Evolutionary conservation across 1,139 yeast species (phyloP), one percentile per base, ranked within the genome.

Genomic region (Lizanozyma gosingica): DNA sequence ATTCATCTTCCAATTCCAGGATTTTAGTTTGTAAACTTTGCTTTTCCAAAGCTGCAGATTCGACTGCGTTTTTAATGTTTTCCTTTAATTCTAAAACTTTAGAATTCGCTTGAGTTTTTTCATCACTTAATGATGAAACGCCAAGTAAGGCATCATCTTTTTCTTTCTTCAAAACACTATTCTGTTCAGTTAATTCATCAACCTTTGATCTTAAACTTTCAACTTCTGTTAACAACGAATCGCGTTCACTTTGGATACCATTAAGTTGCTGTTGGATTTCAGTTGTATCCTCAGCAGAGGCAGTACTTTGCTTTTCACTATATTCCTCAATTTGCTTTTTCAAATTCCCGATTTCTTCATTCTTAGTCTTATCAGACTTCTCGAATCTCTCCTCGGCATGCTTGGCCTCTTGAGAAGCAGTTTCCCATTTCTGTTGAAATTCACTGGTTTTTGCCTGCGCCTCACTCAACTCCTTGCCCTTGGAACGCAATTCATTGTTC

Each of bases 401-500:
- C 29, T 22, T 11, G 11, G 11, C 11, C 11, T 22, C 29, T 22
- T 22, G 6, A 22, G 29, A 6, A 6, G 11, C 9, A 6, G 11
- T 6, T 6, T 22, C 9, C 29, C 29, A 22, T 22, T 22, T 22
- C 29, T 22, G 9, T 22, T 22, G 9, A 22, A 22, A 22, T 6
- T 22, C 29, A 6, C 11, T 22, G 29, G 29, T 6, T 6, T 6
- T 22, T 22, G 29, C 11, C 11, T 22, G 29, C 9, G 11, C 11
- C 6, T 22, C 29, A 22, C 11, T 22, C 29, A 22, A 22, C 34
- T 72, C 78, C 2, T 61, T 63, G 34, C 65, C 59, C 33, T 73
- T 51, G 46, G 54, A 47, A 29, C 75, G 60, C 50, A 80, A 57
- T 50, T 81, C 86, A 9, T 60, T 66, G 47, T 68, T 73, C 45